Conservation (phyloP, 306 rosid species). For the Cicer cuneatum region DNA sequence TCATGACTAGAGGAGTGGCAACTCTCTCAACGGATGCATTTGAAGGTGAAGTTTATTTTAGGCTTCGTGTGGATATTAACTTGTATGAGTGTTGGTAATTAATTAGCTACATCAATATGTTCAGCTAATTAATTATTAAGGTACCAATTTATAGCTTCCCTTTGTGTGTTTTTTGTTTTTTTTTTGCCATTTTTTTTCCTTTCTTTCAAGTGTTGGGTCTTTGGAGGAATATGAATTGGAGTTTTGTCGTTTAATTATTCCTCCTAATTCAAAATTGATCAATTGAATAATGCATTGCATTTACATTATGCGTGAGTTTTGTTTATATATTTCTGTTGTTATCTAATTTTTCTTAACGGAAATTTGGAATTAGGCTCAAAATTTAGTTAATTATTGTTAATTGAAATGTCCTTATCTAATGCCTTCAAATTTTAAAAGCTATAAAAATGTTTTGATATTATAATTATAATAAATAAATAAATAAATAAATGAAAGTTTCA, state of each 20-base stretch:
- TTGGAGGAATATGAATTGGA: background rate
- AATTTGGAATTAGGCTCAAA: background rate
- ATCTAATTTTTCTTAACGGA: background rate
- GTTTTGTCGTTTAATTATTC: background rate
- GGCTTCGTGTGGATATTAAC: slow-evolving; percentile 63
- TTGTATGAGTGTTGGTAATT: slow-evolving; percentile 67
- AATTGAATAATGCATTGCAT: background rate
- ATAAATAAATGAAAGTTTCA: too few relatives aligned
- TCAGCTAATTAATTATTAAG: background rate
- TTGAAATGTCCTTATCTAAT: background rate
- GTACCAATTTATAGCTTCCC: background rate
- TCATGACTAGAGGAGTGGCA: slow-evolving; percentile 74
- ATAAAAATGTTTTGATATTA: too few relatives aligned
- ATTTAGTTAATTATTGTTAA: background rate
- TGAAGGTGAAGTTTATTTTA: slow-evolving; percentile 69
- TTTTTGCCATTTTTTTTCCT: background rate
- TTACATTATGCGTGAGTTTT: background rate
- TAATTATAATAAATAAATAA: too few relatives aligned
- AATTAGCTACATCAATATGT: background rate
- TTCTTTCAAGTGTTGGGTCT: background rate
- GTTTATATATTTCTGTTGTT: background rate
- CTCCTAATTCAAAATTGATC: background rate
- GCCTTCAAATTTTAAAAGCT: background rate
- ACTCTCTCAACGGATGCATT: slow-evolving; percentile 61
- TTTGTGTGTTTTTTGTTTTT: background rate